Evolutionary conservation across 164 flowering plant genomes (phyloP), one percentile per base, ranked within the genome.

Genomic region (Tinospora cordifolia): DNA sequence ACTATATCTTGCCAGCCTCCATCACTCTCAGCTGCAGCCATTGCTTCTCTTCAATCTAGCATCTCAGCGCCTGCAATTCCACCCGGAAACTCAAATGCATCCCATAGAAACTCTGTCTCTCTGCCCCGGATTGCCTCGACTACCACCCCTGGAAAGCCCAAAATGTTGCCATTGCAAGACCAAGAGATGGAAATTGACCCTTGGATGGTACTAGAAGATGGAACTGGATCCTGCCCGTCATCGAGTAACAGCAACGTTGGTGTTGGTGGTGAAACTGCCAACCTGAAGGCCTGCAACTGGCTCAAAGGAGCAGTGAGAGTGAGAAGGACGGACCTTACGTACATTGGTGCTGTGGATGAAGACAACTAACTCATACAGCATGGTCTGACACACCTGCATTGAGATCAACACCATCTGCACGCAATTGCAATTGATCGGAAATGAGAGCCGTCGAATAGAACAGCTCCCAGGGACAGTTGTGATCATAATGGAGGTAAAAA

Each of bases 171-270:
- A 8, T 41, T 44, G 65, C 90, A 77, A 63, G 96, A 92, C 13
- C 69, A 70, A 68, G 95, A 90, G 27, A 71, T 81, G 72, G 98
- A 92, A 67, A 65, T 91, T 46, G 99, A 95, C 68, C 96, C 97
- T 14, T 95, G 99, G 99, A 83, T 82, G 10, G 84, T 92, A 40
- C 77, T 92, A 71, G 99, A 95, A 81, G 98, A 95, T 75, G 97
- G 97, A 69, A 85, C 97, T 3, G 91, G 91, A 30, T 83, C 88
- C 19, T 82, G 83, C 46, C 80, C 84, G 54, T 78, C 88, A 70
- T 80, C 91, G 21, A 75, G 83, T 68, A 84, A 70, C 74, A 67
- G 78, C 67, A 81, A 80, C 68, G 79, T 72, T 3, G 75, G 84
- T 41, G 88, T 87, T 67, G 81, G 83, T 22, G 82, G 84, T 65